Base-by-base conservation (phyloP, 306 rosid genomes). In the Crotalaria pallida region DNA sequence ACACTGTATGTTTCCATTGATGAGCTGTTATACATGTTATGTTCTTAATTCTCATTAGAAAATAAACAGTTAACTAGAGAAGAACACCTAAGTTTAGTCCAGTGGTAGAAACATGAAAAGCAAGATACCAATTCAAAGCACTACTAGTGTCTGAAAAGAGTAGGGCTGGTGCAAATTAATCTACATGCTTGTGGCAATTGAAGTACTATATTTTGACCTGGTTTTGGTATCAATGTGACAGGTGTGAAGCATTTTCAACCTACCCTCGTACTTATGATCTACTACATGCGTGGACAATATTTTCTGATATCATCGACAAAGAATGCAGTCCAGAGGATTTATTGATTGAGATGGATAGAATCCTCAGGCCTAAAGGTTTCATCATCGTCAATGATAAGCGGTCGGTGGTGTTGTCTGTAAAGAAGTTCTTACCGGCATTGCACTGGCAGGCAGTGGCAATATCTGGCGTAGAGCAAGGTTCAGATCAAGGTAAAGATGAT, bases 231-330 rank as follows among this genome's bases (percentile, higher is more conserved):
- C 17, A 65, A 58, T 66, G 50, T 65, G 72, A 74, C 87, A 88
- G 87, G 96, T 94, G 96, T 51, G 98, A 94, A 80, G 84, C 96
- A 61, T 90, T 85, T 77, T 94, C 97, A 18, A 93, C 97, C 13
- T 88, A 93, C 72, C 98, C 98, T 60, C 96, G 98, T 9, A 90
- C 98, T 0, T 93, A 84, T 15, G 97, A 94, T 80, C 73, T 94
- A 24, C 94, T 88, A 67, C 97, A 94, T 59, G 97, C 95, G 21
- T 90, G 87, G 94, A 83, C 84, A 16, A 72, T 90, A 56, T 88
- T 94, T 83, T 94, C 97, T 13, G 88, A 88, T 71, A 80, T 90
- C 58, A 83, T 85, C 74, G 87, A 82, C 80, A 88, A 85, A 62
- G 94, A 80, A 67, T 94, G 98, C 65, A 88, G 95, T 66, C 78